Evolutionary conservation across 331 rosid genomes (phyloP), one percentile per base, ranked within the genome.

Genomic region (Arachis monticola): DNA sequence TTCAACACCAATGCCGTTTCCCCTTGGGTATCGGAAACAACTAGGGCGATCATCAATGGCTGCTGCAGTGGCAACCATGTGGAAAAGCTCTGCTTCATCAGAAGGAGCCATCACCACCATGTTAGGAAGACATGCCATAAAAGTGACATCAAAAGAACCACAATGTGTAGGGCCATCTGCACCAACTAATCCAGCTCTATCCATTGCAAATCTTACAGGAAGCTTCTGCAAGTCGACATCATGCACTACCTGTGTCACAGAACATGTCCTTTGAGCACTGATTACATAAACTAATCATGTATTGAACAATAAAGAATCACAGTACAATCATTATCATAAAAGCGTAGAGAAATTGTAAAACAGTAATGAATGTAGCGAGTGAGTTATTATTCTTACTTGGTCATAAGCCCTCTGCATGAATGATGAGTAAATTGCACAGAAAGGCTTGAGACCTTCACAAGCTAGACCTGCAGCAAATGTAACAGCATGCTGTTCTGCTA

Each of bases 101-200:
- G 98, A 86, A 79, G 99, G 98, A 77, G 99, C 98, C 97, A 92
- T 92, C 75, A 95, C 97, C 83, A 95, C 97, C 99, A 95, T 92
- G 88, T 92, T 92, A 67, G 99, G 97, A 32, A 95, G 96, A 83
- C 97, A 95, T 69, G 97, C 99, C 99, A 95, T 95, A 60, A 85
- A 92, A 10, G 99, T 87, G 63, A 95, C 97, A 67, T 95, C 99
- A 66, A 95, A 95, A 60, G 97, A 77, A 70, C 97, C 97, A 9
- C 79, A 74, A 71, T 90, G 99, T 0, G 97, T 95, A 1, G 99
- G 97, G 61, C 99, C 99, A 74, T 95, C 99, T 10, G 99, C 96
- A 65, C 99, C 97, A 38, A 95, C 97, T 41, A 95, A 86, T 42
- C 99, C 97, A 50, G 99, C 99, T 83, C 97, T 83, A 72, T 95